Evolutionary conservation across 768 basidiomycete species (phyloP), one percentile per base, ranked within the genome.

Genomic region (Boletus barrowsii): DNA sequence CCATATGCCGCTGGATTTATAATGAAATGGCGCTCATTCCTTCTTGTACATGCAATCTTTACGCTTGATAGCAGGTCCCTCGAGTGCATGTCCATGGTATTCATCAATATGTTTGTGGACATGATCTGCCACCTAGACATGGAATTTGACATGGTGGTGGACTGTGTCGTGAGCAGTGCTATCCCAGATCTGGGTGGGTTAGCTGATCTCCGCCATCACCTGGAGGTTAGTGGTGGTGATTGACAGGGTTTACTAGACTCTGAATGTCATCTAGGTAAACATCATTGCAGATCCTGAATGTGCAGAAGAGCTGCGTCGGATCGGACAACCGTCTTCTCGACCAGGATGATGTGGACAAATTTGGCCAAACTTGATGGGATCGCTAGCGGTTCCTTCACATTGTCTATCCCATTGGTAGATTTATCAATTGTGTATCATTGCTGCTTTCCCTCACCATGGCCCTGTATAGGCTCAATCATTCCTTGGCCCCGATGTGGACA

Each of bases 311-410:
- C 10, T 62, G 20, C 57, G 57, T 29, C n/a, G 7, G 40, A 43
- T 62, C 17, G 60, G 60, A 22, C 55, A 50, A 10, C 51, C 56
- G n/a, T 54, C 56, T 20, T 58, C 56, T 30, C 49, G 24, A 22
- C 40, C 61, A 14, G 52, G 52, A 26, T 63, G 57, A 61, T 60
- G 61, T 37, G 44, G 50, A 18, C 30, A 32, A 8, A 46, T 18
- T 33, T 62, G 61, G 51, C 57, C 61, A 10, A 53, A 51, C 11
- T 17, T 63, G 47, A n/a, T 17, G 18, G 29, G 18, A 32, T 40
- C 5, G 40, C 51, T 5, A 63, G 61, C 36, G 61, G 57, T 22
- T 36, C 58, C 13, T 61, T 62, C 9, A 48, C 62, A 11, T 53
- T 51, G 5, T 42, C 53, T 8, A 5, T 60, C 30, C 47, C 53